Evolutionary conservation across 768 basidiomycete genomes (phyloP).

Genomic region (Strobilomyces dryophilus): DNA sequence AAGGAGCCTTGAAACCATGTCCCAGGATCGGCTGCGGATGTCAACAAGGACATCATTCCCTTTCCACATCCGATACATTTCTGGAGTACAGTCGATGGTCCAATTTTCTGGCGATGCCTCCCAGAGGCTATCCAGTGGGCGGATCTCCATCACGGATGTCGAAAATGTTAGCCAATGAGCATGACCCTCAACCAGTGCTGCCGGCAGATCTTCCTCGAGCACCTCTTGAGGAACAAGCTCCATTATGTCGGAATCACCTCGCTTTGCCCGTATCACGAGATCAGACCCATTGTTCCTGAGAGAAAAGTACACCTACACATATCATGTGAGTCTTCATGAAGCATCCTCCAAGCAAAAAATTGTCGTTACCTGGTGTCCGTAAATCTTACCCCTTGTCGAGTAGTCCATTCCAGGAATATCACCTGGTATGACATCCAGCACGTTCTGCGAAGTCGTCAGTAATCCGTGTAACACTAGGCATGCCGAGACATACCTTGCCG

Average conservation of each 20-base stretch:
- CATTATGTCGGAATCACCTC: neutral
- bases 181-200: slow-evolving; percentile 2
- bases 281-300: neutral
- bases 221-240: slow-evolving; percentile 15
- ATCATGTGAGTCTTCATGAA: neutral
- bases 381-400: neutral
- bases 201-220: slow-evolving; percentile 19
- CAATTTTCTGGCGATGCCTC: slow-evolving; percentile 16
- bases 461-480: neutral
- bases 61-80: neutral
- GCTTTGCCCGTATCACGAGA: slow-evolving; percentile 9
- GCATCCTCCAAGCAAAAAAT: neutral
- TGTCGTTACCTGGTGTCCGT: neutral
- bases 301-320: slow-evolving; percentile 15
- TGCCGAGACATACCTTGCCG: neutral
- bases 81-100: slow-evolving; percentile 5
- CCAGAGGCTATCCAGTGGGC: slow-evolving; percentile 16
- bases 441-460: neutral
- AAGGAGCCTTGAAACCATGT: neutral
- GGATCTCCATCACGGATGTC: slow-evolving; percentile 18
- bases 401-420: neutral
- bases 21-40: slow-evolving; percentile 2
- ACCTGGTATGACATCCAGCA: neutral
- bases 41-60: slow-evolving; percentile 13
- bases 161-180: slow-evolving; percentile 24